Conservation (phyloP, 495 filamentous ascomycete genomes). For the Daldinia loculata region DNA sequence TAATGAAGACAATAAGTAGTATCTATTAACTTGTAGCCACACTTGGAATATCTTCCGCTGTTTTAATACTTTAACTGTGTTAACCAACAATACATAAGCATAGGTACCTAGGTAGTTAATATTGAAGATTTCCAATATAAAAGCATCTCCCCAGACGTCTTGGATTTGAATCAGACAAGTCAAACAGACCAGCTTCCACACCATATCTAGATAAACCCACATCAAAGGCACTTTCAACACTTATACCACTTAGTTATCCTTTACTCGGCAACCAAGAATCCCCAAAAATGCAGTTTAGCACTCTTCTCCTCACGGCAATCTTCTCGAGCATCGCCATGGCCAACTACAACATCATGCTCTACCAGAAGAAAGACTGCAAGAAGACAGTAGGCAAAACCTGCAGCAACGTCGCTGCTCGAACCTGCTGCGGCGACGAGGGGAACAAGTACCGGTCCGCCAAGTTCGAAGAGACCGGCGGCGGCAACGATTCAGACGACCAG, state of each 20-base stretch:
- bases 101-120: no score
- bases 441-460: slow-evolving; percentile 12
- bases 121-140: neutral
- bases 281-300: slow-evolving; percentile 10
- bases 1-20: no score
- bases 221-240: neutral
- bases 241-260: neutral
- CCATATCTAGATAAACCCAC: neutral
- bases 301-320: neutral
- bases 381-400: neutral
- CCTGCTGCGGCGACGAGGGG: slow-evolving; percentile 2
- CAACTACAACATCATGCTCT: slow-evolving; percentile 11
- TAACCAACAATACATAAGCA: no score
- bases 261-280: neutral
- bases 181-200: neutral
- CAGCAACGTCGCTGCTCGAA: neutral
- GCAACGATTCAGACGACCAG: neutral
- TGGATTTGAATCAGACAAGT: neutral
- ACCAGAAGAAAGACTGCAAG: slow-evolving; percentile 1
- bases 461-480: neutral
- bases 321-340: slow-evolving; percentile 1
- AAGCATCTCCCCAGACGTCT: neutral
- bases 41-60: no score
- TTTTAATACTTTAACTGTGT: no score
- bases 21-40: no score